phyloP scores from a whole-genome alignment of 306 rosid species.

The Vicia villosa region DNA sequence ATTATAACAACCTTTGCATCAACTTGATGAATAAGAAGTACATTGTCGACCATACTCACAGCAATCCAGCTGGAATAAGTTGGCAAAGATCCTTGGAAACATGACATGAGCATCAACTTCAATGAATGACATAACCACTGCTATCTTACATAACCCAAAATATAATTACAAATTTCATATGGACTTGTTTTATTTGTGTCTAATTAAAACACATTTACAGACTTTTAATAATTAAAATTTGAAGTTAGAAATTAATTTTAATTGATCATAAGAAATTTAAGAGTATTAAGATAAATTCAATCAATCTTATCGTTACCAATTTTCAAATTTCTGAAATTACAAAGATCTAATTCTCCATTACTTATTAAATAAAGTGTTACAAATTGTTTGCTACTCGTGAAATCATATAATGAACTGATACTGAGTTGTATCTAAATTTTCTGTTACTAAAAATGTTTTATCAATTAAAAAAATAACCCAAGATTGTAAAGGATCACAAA shows the following conservation, averaged over 20 bases:
- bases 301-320: conserved; percentile 20
- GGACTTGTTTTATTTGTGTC: conserved; percentile 7
- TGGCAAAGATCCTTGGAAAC: too few relatives aligned
- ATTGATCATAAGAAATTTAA: conserved; percentile 9
- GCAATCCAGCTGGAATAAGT: too few relatives aligned
- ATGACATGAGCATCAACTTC: too few relatives aligned
- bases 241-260: not conserved
- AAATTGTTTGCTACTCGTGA: conserved; percentile 10
- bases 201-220: conserved; percentile 12
- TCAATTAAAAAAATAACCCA: too few relatives aligned
- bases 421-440: not conserved
- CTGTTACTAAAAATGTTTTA: conserved; percentile 15
- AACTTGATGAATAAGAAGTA: too few relatives aligned
- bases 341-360: not conserved
- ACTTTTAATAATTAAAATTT: conserved; percentile 11
- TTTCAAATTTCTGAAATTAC: not conserved
- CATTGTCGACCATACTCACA: too few relatives aligned
- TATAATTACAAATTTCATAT: not conserved
- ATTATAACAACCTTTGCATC: too few relatives aligned
- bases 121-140: conserved; percentile 20
- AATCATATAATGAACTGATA: conserved; percentile 13
- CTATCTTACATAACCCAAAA: conserved; percentile 22
- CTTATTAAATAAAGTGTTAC: conserved; percentile 14
- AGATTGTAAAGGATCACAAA: too few relatives aligned
- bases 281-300: not conserved